Evolutionary conservation across 768 basidiomycete species (phyloP).

Genomic region (Sistotremastrum niveocremeum): DNA sequence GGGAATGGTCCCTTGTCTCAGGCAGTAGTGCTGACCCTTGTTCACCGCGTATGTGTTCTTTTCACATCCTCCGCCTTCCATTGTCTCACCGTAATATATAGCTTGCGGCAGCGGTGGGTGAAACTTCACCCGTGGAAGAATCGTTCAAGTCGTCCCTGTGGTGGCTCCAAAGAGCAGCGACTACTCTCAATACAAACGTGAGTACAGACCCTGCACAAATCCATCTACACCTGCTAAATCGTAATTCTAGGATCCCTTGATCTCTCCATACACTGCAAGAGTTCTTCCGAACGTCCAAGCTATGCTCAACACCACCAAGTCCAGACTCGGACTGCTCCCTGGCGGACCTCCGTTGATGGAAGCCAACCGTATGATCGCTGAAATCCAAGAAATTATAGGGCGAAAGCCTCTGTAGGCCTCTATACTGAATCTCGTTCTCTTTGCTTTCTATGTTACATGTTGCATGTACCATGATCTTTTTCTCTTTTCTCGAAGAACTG

Average conservation of each 20-base stretch:
- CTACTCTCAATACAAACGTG: conserved; percentile 61
- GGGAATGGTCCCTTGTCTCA: conserved; percentile 62
- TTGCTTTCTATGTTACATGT: not conserved
- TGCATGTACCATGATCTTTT: not conserved
- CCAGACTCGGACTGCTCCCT: conserved; percentile 65
- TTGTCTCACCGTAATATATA: conserved; percentile 15
- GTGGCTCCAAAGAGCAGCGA: conserved; percentile 73
- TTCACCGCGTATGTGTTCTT: conserved; percentile 55
- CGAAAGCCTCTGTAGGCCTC: conserved; percentile 21
- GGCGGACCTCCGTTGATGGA: conserved; percentile 56
- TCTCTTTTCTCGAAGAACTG: not conserved
- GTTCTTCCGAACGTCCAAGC: conserved; percentile 70
- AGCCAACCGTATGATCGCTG: conserved; percentile 52
- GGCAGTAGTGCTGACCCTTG: conserved; percentile 70
- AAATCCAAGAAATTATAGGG: conserved; percentile 58
- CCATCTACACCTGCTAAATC: conserved; percentile 4
- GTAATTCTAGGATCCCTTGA: conserved; percentile 51
- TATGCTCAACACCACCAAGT: conserved; percentile 65
- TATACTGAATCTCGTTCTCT: not conserved
- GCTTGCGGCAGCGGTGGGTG: conserved; percentile 64
- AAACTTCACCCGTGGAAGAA: conserved; percentile 66
- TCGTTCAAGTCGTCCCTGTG: conserved; percentile 70
- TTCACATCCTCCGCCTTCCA: not conserved
- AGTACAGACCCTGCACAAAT: conserved; percentile 11
- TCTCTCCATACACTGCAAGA: conserved; percentile 68